Evolutionary conservation across 2,329 filamentous ascomycete genomes (phyloP), one percentile per base, ranked within the genome.

Genomic region (Cyphellophora europaea): DNA sequence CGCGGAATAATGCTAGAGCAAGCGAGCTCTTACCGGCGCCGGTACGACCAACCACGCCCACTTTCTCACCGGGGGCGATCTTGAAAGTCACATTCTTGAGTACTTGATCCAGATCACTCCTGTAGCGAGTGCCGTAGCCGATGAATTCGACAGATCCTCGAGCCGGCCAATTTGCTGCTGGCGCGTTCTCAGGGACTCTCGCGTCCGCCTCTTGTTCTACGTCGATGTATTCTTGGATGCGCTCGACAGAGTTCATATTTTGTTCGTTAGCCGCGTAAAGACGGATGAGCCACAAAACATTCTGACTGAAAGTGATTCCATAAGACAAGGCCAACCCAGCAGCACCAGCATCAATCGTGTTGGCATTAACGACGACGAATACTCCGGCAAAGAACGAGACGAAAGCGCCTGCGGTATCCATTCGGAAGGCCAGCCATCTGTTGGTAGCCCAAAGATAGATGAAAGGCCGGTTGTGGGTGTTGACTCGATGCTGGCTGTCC

Each of bases 171-270:
- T 83, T 78, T 4, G 70, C 60, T 1, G 81, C 70, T 5, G 91
- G 91, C 17, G 85, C 74, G 45, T 77, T 83, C 40, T 89, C 77
- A 36, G 86, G 77, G 27, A 93, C 73, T 27, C 93, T 67, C 1
- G 83, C 70, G 1, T 73, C 67, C 1, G 91, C 88, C 62, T 98
- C 91, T 57, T 95, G 89, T 50, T 96, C 89, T 1, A 98, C 83
- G 29, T 96, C 86, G 21, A 96, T 73, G 54, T 96, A 98, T 56
- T 98, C 91, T 65, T 94, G 93, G 54, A 98, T 81, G 53, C 91
- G 84, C 62, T 98, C 91, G 32, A 96, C 88, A 3, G 89, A 89
- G 62, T 98, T 98, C 91, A 98, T 96, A 62, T 95, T 96, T 61
- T 98, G 91, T 62, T 98, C 91, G 52, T 96, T 95, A 54, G 84